A percentile compares a stretch with the other conserved stretches of the same genome.
These are phyloP conservation scores for Yamadazyma dushanensis DNA, from an alignment of 1,139 yeast genomes.

Conservation along the genomic window DNA sequence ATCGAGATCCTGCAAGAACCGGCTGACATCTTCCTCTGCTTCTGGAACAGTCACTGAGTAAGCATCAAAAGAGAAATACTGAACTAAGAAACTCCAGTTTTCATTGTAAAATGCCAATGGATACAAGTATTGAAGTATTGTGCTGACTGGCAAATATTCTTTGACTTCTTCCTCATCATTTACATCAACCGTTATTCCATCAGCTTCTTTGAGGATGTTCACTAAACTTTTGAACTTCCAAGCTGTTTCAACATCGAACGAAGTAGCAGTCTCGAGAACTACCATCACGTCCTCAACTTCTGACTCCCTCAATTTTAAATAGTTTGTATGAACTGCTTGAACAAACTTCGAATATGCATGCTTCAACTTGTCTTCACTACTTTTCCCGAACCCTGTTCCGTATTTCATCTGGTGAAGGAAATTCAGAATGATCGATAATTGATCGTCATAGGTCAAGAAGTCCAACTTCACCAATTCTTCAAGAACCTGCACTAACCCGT, in stretches of 20 bases:
- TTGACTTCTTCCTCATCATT: background rate
- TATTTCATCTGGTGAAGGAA: constrained; percentile 39
- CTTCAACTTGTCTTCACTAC: constrained; percentile 31
- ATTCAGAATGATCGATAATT: constrained; percentile 39
- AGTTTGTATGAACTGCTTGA: constrained; percentile 19
- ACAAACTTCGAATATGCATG: constrained; percentile 34
- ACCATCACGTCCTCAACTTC: constrained; percentile 20
- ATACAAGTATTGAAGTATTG: constrained; percentile 20
- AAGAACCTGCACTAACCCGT: constrained; percentile 52
- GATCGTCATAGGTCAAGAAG: constrained; percentile 60
- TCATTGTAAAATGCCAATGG: constrained; percentile 18
- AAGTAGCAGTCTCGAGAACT: constrained; percentile 20
- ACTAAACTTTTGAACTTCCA: constrained; percentile 41
- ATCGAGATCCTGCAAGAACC: constrained; percentile 24
- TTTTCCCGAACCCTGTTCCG: constrained; percentile 18
- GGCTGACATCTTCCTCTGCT: constrained; percentile 18
- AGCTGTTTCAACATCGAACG: constrained; percentile 23
- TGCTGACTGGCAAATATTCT: constrained; percentile 3
- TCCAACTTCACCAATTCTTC: constrained; percentile 60
- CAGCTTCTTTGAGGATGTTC: constrained; percentile 14
- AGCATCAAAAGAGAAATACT: constrained; percentile 41
- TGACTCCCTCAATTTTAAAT: constrained; percentile 15
- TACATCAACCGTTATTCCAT: background rate
- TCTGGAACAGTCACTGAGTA: constrained; percentile 29
- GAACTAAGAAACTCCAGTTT: constrained; percentile 29